phyloP scores from a whole-genome alignment of 345 rosid genomes.

The Aquilaria malaccensis region DNA sequence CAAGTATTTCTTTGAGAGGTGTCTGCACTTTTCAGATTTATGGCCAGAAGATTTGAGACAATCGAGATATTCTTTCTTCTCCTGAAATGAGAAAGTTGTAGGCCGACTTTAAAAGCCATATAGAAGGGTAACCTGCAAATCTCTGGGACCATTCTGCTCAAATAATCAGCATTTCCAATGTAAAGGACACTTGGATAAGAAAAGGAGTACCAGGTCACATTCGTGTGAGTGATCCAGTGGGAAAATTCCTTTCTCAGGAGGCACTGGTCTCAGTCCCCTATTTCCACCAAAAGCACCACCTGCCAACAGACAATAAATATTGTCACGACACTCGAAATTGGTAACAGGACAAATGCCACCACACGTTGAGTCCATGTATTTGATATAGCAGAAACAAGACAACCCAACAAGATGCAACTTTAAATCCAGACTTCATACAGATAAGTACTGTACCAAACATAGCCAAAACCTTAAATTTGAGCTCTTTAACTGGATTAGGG shows the following conservation, averaged over 20 bases:
- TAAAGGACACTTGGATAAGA: not conserved
- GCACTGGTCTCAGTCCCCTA: slow-evolving; percentile 83
- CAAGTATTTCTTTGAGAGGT: slow-evolving; percentile 70
- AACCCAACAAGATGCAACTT: no score
- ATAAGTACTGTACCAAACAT: no score
- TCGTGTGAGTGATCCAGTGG: slow-evolving; percentile 88
- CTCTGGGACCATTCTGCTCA: no score
- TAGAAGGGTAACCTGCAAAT: not conserved
- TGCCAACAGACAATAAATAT: slow-evolving; percentile 13
- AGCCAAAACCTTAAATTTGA: no score
- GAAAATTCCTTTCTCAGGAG: slow-evolving; percentile 91
- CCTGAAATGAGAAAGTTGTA: slow-evolving; percentile 30
- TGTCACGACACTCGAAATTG: no score
- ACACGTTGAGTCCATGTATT: no score
- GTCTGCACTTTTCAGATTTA: slow-evolving; percentile 70
- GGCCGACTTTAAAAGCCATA: not conserved
- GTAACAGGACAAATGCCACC: no score
- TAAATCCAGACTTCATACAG: no score
- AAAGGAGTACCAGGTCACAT: slow-evolving; percentile 60
- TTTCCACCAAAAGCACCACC: slow-evolving; percentile 98
- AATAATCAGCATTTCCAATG: not conserved
- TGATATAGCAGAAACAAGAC: no score
- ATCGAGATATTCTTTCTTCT: slow-evolving; percentile 79
- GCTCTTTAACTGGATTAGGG: no score
- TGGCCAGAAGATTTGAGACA: slow-evolving; percentile 80